A percentile compares a stretch with the other conserved stretches of the same genome.
These are phyloP conservation scores for Ceratocystis ficicola DNA, from an alignment of 2,329 filamentous ascomycete species.

Conservation along the genomic window DNA sequence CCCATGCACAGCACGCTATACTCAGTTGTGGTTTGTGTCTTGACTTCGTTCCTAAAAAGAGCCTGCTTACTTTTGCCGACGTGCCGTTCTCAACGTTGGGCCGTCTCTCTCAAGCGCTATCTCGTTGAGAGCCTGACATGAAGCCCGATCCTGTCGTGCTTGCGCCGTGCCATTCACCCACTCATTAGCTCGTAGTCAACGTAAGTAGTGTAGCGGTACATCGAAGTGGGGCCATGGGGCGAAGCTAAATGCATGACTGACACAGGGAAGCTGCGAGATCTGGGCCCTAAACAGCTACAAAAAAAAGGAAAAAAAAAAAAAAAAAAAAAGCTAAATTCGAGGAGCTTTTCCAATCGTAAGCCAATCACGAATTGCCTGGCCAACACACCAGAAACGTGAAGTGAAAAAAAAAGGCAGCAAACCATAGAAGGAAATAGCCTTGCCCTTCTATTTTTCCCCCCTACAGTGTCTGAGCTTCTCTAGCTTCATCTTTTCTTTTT, in stretches of 20 bases:
- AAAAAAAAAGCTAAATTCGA: neutral
- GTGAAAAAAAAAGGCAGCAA: neutral
- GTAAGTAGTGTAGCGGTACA: neutral
- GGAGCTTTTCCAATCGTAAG: neutral
- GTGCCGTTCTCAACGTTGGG: neutral
- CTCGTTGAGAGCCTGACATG: neutral
- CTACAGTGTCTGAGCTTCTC: slow-evolving; percentile 4
- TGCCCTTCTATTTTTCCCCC: neutral
- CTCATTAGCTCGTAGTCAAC: neutral
- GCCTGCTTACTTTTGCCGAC: neutral
- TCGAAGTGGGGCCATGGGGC: neutral
- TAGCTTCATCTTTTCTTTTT: slow-evolving; percentile 13
- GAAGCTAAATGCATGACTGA: neutral
- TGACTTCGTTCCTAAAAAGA: neutral
- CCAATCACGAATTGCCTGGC: neutral
- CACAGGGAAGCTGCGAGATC: neutral
- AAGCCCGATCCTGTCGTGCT: neutral
- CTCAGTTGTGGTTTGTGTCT: neutral
- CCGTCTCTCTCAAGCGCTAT: neutral
- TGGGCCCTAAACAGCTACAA: neutral
- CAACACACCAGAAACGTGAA: neutral
- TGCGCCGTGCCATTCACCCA: neutral
- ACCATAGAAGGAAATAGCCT: neutral
- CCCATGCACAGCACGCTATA: neutral
- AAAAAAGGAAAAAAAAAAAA: neutral